phyloP scores from a whole-genome alignment of 768 basidiomycete genomes.

The Phylloporus arenicola region DNA sequence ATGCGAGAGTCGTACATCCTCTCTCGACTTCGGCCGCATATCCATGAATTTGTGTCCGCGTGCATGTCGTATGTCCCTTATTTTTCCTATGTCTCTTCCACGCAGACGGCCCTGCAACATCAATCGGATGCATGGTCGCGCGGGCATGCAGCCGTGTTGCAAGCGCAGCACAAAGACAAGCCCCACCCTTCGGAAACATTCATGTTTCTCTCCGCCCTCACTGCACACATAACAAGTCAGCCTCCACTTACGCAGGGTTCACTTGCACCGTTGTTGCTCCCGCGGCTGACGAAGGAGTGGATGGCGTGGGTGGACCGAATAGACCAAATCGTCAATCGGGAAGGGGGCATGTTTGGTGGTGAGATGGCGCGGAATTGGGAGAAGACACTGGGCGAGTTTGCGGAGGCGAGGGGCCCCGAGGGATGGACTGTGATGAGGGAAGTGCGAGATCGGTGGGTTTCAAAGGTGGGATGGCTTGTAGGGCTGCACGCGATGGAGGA shows the following conservation, averaged over 20 bases:
- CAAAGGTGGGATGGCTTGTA: conserved; percentile 75
- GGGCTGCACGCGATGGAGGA: conserved; percentile 39
- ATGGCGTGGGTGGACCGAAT: conserved; percentile 67
- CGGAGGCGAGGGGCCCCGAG: conserved; percentile 43
- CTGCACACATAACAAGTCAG: conserved; percentile 61
- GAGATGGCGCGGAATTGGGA: conserved; percentile 70
- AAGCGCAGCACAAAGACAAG: conserved; percentile 56
- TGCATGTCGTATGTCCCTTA: conserved; percentile 82
- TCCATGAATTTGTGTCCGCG: conserved; percentile 70
- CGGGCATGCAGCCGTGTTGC: conserved; percentile 40
- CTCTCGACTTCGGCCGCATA: conserved; percentile 68
- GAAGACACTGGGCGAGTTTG: conserved; percentile 60
- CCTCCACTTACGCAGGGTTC: conserved; percentile 60
- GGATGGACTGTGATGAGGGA: conserved; percentile 40
- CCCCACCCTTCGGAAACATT: conserved; percentile 73
- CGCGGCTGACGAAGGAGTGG: conserved; percentile 72
- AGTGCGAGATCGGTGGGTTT: conserved; percentile 62
- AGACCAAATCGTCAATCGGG: conserved; percentile 62
- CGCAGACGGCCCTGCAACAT: conserved; percentile 16
- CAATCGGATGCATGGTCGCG: conserved; percentile 28
- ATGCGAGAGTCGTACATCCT: conserved; percentile 82
- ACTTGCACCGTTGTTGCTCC: conserved; percentile 52
- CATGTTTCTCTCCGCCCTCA: conserved; percentile 62
- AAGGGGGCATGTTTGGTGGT: conserved; percentile 75
- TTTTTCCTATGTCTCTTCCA: conserved; percentile 55